Evolutionary conservation across 768 basidiomycete genomes (phyloP).

Genomic region (Tricholoma hemisulphureum): DNA sequence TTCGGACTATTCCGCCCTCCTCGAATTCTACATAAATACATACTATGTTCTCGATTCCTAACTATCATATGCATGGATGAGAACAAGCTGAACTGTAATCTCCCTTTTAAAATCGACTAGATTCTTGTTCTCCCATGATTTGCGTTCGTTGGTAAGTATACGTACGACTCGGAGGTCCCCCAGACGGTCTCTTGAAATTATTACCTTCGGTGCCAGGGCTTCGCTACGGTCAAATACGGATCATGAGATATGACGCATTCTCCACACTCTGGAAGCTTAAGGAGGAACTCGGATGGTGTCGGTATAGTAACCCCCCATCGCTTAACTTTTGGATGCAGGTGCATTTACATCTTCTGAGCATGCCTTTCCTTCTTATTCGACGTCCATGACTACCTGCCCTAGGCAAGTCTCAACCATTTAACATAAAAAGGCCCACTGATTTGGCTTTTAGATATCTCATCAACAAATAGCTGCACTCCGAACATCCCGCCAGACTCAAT

Average conservation of each 20-base stretch:
- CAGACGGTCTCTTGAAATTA: too few species aligned
- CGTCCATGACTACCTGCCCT: background rate
- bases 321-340: background rate
- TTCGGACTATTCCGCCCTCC: background rate
- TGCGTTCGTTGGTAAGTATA: too few species aligned
- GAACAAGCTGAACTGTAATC: too few species aligned
- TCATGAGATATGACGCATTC: background rate
- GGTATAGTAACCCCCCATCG: background rate
- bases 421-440: background rate
- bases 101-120: too few species aligned
- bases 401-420: background rate
- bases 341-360: background rate
- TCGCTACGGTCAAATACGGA: background rate
- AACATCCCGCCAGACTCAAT: background rate
- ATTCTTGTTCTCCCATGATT: too few species aligned
- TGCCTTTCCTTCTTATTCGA: background rate
- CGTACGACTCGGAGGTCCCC: too few species aligned
- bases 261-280: background rate
- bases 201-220: too few species aligned
- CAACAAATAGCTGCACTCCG: background rate
- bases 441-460: background rate
- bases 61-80: too few species aligned
- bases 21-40: background rate
- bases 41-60: too few species aligned
- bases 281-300: background rate